Conservation (phyloP, 768 basidiomycete species). For the Rhizopogon sp. region DNA sequence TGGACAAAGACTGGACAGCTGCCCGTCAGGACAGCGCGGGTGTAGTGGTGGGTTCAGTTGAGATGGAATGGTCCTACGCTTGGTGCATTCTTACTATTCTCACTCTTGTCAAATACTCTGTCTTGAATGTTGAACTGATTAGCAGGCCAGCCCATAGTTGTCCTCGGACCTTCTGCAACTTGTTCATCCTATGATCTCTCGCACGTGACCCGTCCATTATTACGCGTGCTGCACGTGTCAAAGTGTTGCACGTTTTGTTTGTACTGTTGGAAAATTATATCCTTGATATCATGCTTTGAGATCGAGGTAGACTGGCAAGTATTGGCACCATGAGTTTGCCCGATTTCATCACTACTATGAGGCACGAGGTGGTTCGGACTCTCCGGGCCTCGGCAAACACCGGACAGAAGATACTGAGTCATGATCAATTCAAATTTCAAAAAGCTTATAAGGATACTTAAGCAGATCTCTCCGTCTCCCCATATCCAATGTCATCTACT, state of each 20-base stretch:
- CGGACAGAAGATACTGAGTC: not conserved
- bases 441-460: not conserved
- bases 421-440: not conserved
- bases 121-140: not conserved
- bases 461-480: not conserved
- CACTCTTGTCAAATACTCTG: not conserved
- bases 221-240: not conserved
- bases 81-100: not conserved
- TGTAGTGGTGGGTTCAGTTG: not conserved
- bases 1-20: not conserved
- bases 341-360: too few relatives aligned
- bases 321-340: too few relatives aligned
- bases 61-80: not conserved
- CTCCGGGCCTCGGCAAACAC: too few relatives aligned
- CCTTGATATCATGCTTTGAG: too few relatives aligned
- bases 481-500: conserved; percentile 20
- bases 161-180: too few relatives aligned
- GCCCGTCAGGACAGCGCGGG: not conserved
- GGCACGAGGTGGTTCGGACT: too few relatives aligned
- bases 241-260: not conserved
- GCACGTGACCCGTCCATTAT: not conserved
- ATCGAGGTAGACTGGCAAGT: too few relatives aligned
- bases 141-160: too few relatives aligned
- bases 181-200: not conserved
- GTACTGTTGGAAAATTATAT: too few relatives aligned